Base-by-base conservation (phyloP, 176 grass and related monocot genomes). In the Alopecurus myosuroides region DNA sequence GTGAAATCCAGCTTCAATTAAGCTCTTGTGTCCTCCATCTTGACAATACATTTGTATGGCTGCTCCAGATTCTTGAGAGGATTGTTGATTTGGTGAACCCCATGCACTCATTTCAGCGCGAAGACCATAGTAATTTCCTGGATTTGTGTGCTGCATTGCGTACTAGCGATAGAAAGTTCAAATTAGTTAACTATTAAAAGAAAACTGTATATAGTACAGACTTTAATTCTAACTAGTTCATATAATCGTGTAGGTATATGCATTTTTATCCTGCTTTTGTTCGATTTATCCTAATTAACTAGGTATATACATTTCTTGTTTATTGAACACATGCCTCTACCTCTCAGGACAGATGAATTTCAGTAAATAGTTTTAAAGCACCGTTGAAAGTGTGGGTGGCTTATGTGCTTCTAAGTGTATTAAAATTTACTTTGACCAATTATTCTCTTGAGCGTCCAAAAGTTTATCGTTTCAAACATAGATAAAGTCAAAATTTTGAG, bases 31-130 rank as follows among this genome's bases (percentile, higher is more conserved):
- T 44, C 56, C 36, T 58, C 31, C 33, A 52, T 41, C 13, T 51
- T 34, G 5, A 15, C 62, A 51, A 28, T 44, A 36, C 3, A 65
- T 63, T 5, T 53, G 45, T 84, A 84, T 55, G 28, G 40, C 84
- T 25, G 87, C 62, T 58, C 75, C 62, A 22, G 48, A 77, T 22
- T 62, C 62, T 62, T 51, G 81, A 84, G 28, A 61, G 11, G 23
- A n/a, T 65, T 52, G 20, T 36, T 42, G 51, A 70, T 89, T 45
- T 50, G 62, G 25, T 80, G 70, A 72, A 20, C 37, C 20, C 76
- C 76, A 89, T 14, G 76, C 6, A 63, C 48, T 55, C 35, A 85
- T 85, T 51, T 67, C 34, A 35, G 87, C 87, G 64, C 75, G 69
- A 10, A 85, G 65, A 36, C 87, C 87, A 55, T 85, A 30, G 15